These are phyloP conservation scores for Fusarium bactridioides DNA, from an alignment of 2,329 filamentous ascomycete genomes.

Conservation along the genomic window DNA sequence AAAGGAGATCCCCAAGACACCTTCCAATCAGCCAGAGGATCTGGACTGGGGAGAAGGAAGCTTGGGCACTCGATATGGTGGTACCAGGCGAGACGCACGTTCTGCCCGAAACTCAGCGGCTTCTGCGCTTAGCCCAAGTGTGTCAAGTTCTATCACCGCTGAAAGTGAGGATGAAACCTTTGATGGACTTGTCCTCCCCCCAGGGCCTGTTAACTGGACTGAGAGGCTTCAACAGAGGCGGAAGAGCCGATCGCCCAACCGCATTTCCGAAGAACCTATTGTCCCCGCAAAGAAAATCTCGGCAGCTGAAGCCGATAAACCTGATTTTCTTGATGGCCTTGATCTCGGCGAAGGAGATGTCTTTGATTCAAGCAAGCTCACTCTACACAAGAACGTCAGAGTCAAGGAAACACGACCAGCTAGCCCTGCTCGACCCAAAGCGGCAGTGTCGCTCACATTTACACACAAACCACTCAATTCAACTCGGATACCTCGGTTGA, in stretches of 20 bases:
- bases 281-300: constrained; percentile 44
- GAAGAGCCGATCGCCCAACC: constrained; percentile 64
- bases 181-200: constrained; percentile 86
- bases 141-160: constrained; percentile 87
- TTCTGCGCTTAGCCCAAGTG: constrained; percentile 89
- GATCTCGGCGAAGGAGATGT: constrained; percentile 86
- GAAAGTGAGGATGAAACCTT: constrained; percentile 95
- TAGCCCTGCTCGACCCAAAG: constrained; percentile 75
- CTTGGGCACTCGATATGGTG: constrained; percentile 87
- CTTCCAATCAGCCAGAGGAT: constrained; percentile 72
- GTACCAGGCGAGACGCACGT: constrained; percentile 80
- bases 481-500: constrained; percentile 83
- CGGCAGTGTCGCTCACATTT: constrained; percentile 88
- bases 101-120: constrained; percentile 86
- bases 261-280: constrained; percentile 51
- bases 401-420: constrained; percentile 75
- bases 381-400: constrained; percentile 90
- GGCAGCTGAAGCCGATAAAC: constrained; percentile 58
- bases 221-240: constrained; percentile 79
- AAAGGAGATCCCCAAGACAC: constrained; percentile 69
- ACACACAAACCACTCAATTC: constrained; percentile 72
- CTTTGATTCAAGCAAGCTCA: constrained; percentile 81
- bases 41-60: constrained; percentile 96
- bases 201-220: constrained; percentile 82
- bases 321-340: constrained; percentile 86